These are phyloP conservation scores for Solanum chmielewskii DNA, from an alignment of 257 asterid species.

Conservation along the genomic window DNA sequence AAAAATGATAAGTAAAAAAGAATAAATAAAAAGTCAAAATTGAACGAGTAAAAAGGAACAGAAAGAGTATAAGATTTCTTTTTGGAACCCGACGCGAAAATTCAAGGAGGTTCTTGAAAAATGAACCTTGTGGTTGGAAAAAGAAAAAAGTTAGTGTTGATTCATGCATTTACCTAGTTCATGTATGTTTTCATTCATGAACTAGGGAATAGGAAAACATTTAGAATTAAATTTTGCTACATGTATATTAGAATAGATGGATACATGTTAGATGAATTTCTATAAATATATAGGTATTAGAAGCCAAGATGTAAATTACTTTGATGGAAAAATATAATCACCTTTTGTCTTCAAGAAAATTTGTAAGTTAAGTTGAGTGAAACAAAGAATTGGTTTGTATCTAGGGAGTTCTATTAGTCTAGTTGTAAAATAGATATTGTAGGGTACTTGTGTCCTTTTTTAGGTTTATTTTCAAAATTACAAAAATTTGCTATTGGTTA, in stretches of 20 bases:
- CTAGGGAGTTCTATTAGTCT: background rate
- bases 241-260: background rate
- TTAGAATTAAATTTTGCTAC: background rate
- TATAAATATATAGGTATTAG: background rate
- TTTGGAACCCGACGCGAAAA: too few species aligned
- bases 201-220: background rate
- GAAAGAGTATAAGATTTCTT: too few species aligned
- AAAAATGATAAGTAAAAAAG: too few species aligned
- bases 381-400: background rate
- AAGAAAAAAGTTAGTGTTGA: background rate
- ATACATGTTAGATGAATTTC: background rate
- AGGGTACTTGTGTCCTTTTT: background rate
- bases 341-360: too few species aligned
- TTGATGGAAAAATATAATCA: too few species aligned
- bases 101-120: background rate
- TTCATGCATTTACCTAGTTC: background rate
- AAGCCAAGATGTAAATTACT: background rate
- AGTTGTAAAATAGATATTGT: background rate
- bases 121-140: background rate
- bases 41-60: too few species aligned
- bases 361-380: too few species aligned
- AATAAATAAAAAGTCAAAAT: too few species aligned
- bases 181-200: background rate
- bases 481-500: background rate
- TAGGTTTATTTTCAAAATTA: background rate